Conservation (phyloP, 257 asterid species). For the Nicotiana paniculata region DNA sequence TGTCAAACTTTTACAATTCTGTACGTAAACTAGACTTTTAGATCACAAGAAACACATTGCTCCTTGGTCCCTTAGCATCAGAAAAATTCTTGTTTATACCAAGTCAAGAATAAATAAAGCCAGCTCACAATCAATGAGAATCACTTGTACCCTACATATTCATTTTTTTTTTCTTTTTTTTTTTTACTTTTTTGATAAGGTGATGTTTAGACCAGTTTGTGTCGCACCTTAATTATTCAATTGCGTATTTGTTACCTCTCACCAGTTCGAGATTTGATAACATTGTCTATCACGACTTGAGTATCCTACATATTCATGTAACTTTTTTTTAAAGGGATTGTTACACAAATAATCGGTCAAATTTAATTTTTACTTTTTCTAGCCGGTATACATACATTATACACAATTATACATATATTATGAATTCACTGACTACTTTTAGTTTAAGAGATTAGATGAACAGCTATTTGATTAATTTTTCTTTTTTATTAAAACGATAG, state of each 20-base stretch:
- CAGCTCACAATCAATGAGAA: not conserved
- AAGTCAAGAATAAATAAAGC: not conserved
- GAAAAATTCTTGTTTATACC: not conserved
- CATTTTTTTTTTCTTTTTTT: not conserved
- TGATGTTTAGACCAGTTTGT: fast-evolving
- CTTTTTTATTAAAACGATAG: no score
- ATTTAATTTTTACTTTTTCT: no score
- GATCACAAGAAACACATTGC: conserved; percentile 7
- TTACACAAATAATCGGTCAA: no score
- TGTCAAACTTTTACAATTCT: not conserved
- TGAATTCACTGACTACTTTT: no score
- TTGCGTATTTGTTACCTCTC: fast-evolving
- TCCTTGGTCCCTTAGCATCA: not conserved
- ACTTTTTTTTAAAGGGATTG: not conserved
- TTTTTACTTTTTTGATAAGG: not conserved
- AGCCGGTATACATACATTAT: no score
- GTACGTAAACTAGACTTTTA: not conserved
- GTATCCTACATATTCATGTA: no score
- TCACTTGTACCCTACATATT: not conserved
- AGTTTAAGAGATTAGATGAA: no score
- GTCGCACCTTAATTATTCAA: not conserved
- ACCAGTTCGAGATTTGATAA: fast-evolving
- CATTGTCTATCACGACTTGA: not conserved
- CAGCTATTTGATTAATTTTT: no score
- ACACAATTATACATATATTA: no score